Evolutionary conservation across 2,329 filamentous ascomycete species (phyloP).

Genomic region (Parastagonospora avenae): DNA sequence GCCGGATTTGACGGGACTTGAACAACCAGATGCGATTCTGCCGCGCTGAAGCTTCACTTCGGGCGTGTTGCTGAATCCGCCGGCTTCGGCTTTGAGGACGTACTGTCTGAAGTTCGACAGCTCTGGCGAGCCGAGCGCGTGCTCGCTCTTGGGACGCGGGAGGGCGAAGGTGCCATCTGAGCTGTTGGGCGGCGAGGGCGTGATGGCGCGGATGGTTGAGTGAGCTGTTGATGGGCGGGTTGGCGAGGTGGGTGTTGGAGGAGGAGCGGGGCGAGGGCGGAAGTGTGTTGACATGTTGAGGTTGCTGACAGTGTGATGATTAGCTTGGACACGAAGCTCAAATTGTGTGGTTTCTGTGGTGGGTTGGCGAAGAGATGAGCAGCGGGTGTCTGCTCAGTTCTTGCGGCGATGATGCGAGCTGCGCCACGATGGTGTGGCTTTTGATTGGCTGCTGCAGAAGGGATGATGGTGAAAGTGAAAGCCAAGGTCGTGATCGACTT

Average conservation of each 20-base stretch:
- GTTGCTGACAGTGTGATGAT: neutral
- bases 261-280: conserved; percentile 17
- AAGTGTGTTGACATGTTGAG: conserved; percentile 22
- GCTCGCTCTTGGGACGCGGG: conserved; percentile 1
- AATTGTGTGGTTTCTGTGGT: neutral
- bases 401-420: no score
- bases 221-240: conserved; percentile 22
- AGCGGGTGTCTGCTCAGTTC: no score
- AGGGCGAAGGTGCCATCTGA: neutral
- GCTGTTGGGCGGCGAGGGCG: conserved; percentile 30
- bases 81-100: neutral
- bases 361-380: no score
- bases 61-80: neutral
- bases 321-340: neutral
- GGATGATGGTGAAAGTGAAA: neutral
- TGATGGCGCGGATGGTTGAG: conserved; percentile 36
- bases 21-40: conserved; percentile 5
- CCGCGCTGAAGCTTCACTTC: neutral
- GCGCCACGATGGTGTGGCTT: no score
- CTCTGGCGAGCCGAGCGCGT: neutral
- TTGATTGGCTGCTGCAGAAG: no score
- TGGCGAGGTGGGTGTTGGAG: conserved; percentile 13
- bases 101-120: conserved; percentile 1
- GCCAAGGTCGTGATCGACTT: neutral
- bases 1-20: conserved; percentile 9